These are phyloP conservation scores for Penicillium longicatenatum DNA, from an alignment of 495 filamentous ascomycete species.

Conservation along the genomic window DNA sequence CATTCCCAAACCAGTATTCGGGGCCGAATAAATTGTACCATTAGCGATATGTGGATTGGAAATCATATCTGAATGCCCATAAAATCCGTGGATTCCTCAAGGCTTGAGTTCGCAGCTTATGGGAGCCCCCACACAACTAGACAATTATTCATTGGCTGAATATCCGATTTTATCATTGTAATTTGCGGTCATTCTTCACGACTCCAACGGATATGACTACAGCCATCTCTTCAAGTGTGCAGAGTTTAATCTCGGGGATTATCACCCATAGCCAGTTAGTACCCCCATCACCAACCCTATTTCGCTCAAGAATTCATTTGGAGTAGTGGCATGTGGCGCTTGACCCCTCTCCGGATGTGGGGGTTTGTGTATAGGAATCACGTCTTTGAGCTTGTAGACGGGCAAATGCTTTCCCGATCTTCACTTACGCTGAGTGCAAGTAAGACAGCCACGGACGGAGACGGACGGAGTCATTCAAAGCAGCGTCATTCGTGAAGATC, in stretches of 20 bases:
- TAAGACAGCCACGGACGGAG: background rate
- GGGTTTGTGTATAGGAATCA: background rate
- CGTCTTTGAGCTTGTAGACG: background rate
- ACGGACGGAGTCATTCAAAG: background rate
- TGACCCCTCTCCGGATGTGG: background rate
- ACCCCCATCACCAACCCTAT: background rate
- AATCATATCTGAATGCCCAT: background rate
- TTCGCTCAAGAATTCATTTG: background rate
- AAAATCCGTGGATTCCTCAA: background rate
- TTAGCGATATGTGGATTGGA: background rate
- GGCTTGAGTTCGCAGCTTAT: background rate
- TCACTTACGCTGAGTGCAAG: background rate
- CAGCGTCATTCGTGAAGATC: background rate
- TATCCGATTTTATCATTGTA: background rate
- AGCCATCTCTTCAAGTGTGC: background rate
- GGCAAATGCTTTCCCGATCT: background rate
- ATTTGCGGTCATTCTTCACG: no score
- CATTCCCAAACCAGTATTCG: background rate
- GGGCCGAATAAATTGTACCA: background rate
- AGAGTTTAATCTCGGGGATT: background rate
- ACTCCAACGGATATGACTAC: background rate
- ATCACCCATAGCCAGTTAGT: background rate
- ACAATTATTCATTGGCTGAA: background rate
- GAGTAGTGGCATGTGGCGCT: background rate
- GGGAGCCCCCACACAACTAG: background rate